Evolutionary conservation across 2,329 filamentous ascomycete species (phyloP), one percentile per base, ranked within the genome.

Genomic region (Tolypocladium sp.): DNA sequence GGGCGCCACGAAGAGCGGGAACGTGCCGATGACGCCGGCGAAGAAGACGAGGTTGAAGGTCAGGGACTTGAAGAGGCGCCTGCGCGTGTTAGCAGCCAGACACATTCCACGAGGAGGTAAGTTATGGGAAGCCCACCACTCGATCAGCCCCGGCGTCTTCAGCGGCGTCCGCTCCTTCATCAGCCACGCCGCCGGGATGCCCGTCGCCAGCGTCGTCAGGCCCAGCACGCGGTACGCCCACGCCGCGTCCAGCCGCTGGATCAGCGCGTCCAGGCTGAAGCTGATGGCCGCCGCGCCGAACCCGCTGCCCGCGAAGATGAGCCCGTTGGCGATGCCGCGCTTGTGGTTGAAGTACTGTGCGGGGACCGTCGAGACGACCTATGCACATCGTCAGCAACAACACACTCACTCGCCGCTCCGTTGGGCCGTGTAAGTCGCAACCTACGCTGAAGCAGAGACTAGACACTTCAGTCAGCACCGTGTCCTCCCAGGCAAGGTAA

Each of bases 1-100:
- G 0, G 83, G 81, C 0, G 83, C 82, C 0, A 86, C 82, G 59
- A 85, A 79, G 20, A 86, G 76, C 0, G 83, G 79, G 62, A 87
- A 87, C 1, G 81, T 85, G 1, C 76, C 83, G 12, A 86, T 74
- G 0, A 77, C 79, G 0, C 81, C 79, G 5, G 78, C 77, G 4
- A 81, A 64, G 65, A 86, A 85, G 33, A 87, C 68, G 2, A 79
- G 68, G 7, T 73, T 63, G 67, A 86, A 86, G 12, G 74, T 76
- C 27, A 76, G 59, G 58, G 82, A 76, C 37, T 76, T 76, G 67
- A 86, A 83, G 2, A 85, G 71, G 37, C 71, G 70, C 79, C 78
- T 79, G 25, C 9, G 27, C 12, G 8, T 0, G 44, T 46, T 22
- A 46, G 44, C 12, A 7, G 13, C 6, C 33, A 35, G 33, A 35